Evolutionary conservation across 1,284 basidiomycete species (phyloP).

Genomic region (Cutaneotrichosporon curvatum): DNA sequence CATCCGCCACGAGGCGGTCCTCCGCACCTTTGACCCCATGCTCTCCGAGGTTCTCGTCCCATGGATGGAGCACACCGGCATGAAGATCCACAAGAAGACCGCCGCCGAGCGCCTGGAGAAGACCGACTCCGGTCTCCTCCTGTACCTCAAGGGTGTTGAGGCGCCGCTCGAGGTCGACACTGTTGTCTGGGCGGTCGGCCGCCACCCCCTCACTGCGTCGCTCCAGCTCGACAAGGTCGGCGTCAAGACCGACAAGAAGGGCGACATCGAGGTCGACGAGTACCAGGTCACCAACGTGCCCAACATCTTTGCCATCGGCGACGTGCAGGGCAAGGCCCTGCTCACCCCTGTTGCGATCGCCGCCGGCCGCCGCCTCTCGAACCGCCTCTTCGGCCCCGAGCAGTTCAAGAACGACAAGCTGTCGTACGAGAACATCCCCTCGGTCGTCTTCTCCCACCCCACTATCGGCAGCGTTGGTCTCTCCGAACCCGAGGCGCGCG

Average conservation of each 20-base stretch:
- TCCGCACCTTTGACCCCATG: slow-evolving; percentile 87
- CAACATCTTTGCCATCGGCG: slow-evolving; percentile 77
- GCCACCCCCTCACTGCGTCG: slow-evolving; percentile 69
- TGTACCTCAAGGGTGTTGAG: slow-evolving; percentile 61
- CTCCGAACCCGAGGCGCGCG: slow-evolving; percentile 79
- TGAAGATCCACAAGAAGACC: slow-evolving; percentile 75
- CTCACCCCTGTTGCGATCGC: slow-evolving; percentile 99
- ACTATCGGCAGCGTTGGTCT: slow-evolving; percentile 86
- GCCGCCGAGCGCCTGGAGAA: slow-evolving; percentile 69
- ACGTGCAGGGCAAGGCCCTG: slow-evolving; percentile 83
- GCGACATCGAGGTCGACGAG: slow-evolving; percentile 82
- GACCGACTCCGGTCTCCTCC: slow-evolving; percentile 56
- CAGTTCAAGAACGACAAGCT: slow-evolving; percentile 82
- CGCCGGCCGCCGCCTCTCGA: slow-evolving; percentile 79
- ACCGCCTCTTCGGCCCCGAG: slow-evolving; percentile 80
- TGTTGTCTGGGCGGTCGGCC: slow-evolving; percentile 91
- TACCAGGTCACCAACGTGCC: slow-evolving; percentile 76
- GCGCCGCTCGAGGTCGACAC: slow-evolving; percentile 76
- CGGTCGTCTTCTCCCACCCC: slow-evolving; percentile 94
- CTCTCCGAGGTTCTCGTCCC: slow-evolving; percentile 80
- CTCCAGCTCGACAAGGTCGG: slow-evolving; percentile 73
- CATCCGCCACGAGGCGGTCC: slow-evolving; percentile 80
- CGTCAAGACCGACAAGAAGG: slow-evolving; percentile 67
- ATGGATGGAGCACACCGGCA: slow-evolving; percentile 77
- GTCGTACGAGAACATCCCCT: slow-evolving; percentile 83